Conservation (phyloP, 106 monocot species). For the Hemerocallis citrina region DNA sequence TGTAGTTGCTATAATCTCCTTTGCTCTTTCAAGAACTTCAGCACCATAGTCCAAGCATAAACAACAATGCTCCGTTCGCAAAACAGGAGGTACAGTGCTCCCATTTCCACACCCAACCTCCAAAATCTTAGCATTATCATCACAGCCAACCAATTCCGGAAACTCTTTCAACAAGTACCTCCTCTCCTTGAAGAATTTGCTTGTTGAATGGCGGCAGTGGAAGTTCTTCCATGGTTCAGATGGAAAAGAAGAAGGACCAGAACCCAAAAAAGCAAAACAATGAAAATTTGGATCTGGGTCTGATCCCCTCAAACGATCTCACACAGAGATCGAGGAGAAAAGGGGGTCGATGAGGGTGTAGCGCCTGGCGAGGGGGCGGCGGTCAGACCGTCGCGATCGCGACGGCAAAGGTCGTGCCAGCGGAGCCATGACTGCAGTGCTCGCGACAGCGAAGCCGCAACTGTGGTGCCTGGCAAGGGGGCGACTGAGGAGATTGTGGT, state of each 20-base stretch:
- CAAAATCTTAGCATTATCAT: constrained; percentile 35
- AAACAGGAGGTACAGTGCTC: constrained; percentile 79
- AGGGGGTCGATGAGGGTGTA: too few relatives aligned
- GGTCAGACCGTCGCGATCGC: too few relatives aligned
- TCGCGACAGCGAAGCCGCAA: too few relatives aligned
- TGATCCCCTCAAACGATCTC: too few relatives aligned
- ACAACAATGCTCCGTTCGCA: constrained; percentile 48
- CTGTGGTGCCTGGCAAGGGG: too few relatives aligned
- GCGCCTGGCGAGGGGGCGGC: too few relatives aligned
- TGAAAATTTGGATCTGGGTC: too few relatives aligned
- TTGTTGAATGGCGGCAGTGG: constrained; percentile 75
- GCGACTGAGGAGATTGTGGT: too few relatives aligned
- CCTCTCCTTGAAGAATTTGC: constrained; percentile 94
- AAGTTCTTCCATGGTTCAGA: constrained; percentile 74
- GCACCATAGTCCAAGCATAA: constrained; percentile 90
- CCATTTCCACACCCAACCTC: constrained; percentile 99
- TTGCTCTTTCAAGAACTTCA: constrained; percentile 67
- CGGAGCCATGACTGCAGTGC: too few relatives aligned
- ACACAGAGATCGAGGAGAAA: too few relatives aligned
- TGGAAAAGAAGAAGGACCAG: constrained; percentile 7
- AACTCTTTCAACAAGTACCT: constrained; percentile 92
- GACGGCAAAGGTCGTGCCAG: too few relatives aligned
- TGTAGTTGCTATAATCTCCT: constrained; percentile 37
- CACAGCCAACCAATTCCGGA: constrained; percentile 41
- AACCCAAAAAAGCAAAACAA: too few relatives aligned